phyloP scores from a whole-genome alignment of 495 filamentous ascomycete species.

The Cercophora scortea region DNA sequence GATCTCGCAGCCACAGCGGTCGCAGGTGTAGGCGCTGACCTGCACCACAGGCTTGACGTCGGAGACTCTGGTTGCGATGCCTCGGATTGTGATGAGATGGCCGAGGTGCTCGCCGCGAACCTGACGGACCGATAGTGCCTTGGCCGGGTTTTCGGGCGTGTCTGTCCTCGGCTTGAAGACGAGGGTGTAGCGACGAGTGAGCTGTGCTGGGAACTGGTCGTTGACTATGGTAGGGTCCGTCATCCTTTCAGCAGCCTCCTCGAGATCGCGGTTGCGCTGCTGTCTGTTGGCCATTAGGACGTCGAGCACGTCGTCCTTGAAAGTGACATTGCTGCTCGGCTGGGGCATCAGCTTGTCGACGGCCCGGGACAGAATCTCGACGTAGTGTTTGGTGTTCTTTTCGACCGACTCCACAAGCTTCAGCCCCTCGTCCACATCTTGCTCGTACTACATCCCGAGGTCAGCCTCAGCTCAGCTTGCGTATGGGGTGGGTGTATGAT shows the following conservation, averaged over 20 bases:
- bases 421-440: conserved; percentile 56
- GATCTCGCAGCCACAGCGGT: conserved; percentile 91
- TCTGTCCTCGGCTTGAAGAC: conserved; percentile 87
- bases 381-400: conserved; percentile 88
- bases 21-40: conserved; percentile 96
- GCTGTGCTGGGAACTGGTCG: conserved; percentile 76
- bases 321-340: conserved; percentile 70
- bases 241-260: conserved; percentile 58
- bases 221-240: conserved; percentile 49
- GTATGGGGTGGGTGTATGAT: too few species aligned
- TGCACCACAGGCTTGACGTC: conserved; percentile 97
- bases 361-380: conserved; percentile 82
- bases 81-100: conserved; percentile 86
- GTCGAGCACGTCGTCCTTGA: conserved; percentile 96
- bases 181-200: conserved; percentile 89
- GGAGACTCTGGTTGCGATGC: conserved; percentile 90
- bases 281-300: conserved; percentile 89
- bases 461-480: too few species aligned
- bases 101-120: conserved; percentile 89
- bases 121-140: conserved; percentile 87
- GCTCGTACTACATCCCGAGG: conserved; percentile 55
- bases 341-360: conserved; percentile 81
- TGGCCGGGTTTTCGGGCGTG: conserved; percentile 60
- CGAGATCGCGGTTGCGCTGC: conserved; percentile 71
- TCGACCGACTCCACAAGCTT: conserved; percentile 80